phyloP scores from a whole-genome alignment of 257 asterid genomes.

The Ophiorrhiza pumila region DNA sequence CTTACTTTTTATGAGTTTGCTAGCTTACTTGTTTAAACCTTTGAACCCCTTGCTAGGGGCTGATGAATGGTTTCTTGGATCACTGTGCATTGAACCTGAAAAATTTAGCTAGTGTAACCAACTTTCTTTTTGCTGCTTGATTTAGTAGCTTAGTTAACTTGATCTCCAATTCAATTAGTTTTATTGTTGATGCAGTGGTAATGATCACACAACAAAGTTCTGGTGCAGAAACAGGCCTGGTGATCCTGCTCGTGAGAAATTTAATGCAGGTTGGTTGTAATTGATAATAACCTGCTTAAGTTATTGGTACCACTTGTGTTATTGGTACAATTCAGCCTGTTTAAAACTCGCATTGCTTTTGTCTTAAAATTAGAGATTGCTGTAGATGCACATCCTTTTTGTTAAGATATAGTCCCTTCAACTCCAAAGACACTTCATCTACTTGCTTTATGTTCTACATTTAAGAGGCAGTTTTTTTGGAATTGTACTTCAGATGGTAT shows the following conservation, averaged over 20 bases:
- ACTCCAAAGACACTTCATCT: neutral
- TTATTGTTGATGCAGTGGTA: conserved; percentile 76
- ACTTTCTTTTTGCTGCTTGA: neutral
- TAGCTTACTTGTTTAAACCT: neutral
- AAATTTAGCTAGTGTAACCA: neutral
- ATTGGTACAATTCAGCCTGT: neutral
- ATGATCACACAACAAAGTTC: conserved; percentile 93
- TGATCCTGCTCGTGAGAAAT: conserved; percentile 83
- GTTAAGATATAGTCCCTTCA: neutral
- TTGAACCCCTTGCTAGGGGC: neutral
- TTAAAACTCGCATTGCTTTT: neutral
- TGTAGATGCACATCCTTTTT: neutral
- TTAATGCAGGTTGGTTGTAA: conserved; percentile 45
- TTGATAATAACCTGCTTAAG: conserved; percentile 11
- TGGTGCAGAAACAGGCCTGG: conserved; percentile 99
- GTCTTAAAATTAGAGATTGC: neutral
- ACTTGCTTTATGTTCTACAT: neutral
- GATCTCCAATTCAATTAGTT: conserved; percentile 4
- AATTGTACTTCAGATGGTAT: neutral
- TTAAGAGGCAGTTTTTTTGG: no score
- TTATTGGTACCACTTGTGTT: no score
- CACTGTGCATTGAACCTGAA: neutral
- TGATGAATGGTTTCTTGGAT: neutral
- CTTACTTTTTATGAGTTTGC: neutral
- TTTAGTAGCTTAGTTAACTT: conserved; percentile 1